Percentiles rank a stretch among this genome's conserved stretches.
These are phyloP conservation scores for Chrysanthemum seticuspe DNA, from an alignment of 129 eudicot genomes.

Conservation along the genomic window DNA sequence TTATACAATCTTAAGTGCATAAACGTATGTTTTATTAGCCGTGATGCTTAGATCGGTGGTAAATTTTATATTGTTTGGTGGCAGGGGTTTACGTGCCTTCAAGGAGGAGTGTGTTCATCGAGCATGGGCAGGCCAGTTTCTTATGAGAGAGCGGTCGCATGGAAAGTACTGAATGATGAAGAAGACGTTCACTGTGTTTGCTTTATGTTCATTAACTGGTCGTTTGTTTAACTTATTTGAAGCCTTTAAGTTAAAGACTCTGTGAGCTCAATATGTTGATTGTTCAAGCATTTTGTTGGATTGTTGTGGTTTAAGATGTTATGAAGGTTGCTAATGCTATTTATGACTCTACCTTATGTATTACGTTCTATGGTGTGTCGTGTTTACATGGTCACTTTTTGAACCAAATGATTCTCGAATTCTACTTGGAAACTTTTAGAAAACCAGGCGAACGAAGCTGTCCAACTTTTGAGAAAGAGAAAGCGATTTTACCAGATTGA, in stretches of 20 bases:
- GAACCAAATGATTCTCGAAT: background rate
- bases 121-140: conserved; percentile 97
- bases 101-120: conserved; percentile 88
- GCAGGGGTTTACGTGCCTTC: conserved; percentile 89
- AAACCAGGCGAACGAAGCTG: background rate
- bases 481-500: conserved; percentile 12
- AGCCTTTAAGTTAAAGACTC: background rate
- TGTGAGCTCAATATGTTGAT: background rate
- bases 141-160: conserved; percentile 83
- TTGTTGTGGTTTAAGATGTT: conserved; percentile 22
- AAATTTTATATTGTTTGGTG: background rate
- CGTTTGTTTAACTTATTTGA: conserved; percentile 47
- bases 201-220: conserved; percentile 92
- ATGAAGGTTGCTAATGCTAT: conserved; percentile 19
- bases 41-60: background rate
- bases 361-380: conserved; percentile 1
- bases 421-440: background rate
- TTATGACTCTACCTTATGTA: conserved; percentile 17
- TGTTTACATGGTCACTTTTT: background rate
- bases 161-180: conserved; percentile 90
- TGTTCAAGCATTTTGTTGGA: conserved; percentile 16
- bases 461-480: conserved; percentile 15
- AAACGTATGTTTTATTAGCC: too few relatives aligned
- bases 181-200: conserved; percentile 80
- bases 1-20: too few relatives aligned